Percentiles rank a stretch among this genome's conserved stretches.
These are phyloP conservation scores for Plasmodium falciparum DNA, from an alignment of 169 alveolate genomes.

Conservation along the genomic window DNA sequence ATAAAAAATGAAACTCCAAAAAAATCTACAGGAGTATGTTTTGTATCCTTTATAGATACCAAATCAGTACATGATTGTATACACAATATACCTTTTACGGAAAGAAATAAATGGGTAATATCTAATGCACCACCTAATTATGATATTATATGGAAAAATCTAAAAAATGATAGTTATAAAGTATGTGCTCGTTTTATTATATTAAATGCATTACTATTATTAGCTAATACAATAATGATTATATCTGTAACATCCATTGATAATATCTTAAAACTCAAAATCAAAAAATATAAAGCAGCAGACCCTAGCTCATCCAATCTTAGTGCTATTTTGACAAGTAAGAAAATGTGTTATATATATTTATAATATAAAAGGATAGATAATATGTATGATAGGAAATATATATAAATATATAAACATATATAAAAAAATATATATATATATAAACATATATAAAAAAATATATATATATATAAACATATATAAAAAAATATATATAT, in stretches of 20 bases:
- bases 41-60: slow-evolving; percentile 71
- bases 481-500: too few species aligned
- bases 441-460: too few species aligned
- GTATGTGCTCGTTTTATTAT: slow-evolving; percentile 64
- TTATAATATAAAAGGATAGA: not conserved
- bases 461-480: too few species aligned
- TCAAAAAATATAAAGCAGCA: slow-evolving; percentile 32
- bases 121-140: slow-evolving; percentile 73
- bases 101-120: slow-evolving; percentile 67
- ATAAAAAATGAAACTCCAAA: slow-evolving; percentile 72
- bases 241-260: slow-evolving; percentile 56
- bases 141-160: slow-evolving; percentile 69
- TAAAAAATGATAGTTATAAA: slow-evolving; percentile 57
- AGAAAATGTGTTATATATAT: not conserved
- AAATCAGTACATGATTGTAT: slow-evolving; percentile 74
- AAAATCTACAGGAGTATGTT: slow-evolving; percentile 72
- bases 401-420: too few species aligned
- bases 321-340: slow-evolving; percentile 39
- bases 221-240: slow-evolving; percentile 60
- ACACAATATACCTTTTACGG: slow-evolving; percentile 64
- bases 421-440: too few species aligned
- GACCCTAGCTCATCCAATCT: slow-evolving; percentile 44
- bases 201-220: slow-evolving; percentile 37
- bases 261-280: slow-evolving; percentile 32
- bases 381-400: not conserved